These are phyloP conservation scores for Saposhnikovia divaricata DNA, from an alignment of 129 eudicot species.

Conservation along the genomic window DNA sequence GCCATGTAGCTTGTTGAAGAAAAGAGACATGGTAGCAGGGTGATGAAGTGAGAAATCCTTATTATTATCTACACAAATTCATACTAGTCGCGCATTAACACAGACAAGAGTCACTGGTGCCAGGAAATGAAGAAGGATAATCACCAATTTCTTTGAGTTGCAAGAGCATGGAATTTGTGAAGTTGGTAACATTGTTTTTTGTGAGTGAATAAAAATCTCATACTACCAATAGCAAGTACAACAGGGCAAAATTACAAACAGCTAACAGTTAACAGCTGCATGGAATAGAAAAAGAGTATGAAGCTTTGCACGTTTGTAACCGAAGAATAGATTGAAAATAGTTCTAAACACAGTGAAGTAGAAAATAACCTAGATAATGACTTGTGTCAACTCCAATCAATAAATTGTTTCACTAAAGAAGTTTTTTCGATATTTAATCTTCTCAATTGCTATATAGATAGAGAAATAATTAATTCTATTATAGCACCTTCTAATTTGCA, in stretches of 20 bases:
- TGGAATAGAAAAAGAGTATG: background rate
- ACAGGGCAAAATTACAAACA: background rate
- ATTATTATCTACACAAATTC: background rate
- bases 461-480: background rate
- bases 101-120: background rate
- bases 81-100: background rate
- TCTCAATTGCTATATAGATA: background rate
- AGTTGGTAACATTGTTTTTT: background rate
- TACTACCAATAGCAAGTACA: background rate
- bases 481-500: slow-evolving; percentile 11
- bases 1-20: background rate
- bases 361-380: background rate
- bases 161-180: background rate
- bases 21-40: background rate
- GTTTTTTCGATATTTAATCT: background rate
- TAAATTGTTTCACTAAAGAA: background rate
- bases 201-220: background rate
- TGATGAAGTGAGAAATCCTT: background rate
- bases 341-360: background rate
- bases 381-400: background rate
- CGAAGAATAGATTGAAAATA: background rate
- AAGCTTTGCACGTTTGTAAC: background rate
- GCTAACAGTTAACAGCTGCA: background rate
- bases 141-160: background rate
- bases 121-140: background rate